These are phyloP conservation scores for Acanthamoeba rhysodes DNA, from an alignment of 208 protist species.

Conservation along the genomic window DNA sequence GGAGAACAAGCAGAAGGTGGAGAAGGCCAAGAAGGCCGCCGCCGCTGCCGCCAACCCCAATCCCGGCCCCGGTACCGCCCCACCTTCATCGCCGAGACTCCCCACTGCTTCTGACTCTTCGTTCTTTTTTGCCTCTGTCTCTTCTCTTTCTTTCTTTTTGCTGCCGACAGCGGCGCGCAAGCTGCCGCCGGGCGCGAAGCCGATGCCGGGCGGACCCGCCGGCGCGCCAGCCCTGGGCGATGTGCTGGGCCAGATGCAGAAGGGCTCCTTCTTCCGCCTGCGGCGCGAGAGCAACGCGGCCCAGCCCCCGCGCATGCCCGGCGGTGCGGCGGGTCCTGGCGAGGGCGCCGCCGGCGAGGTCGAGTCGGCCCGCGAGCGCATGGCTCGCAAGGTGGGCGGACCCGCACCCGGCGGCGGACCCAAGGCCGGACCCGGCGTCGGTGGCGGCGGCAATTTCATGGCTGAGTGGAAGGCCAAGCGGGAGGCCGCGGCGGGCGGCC, in stretches of 20 bases:
- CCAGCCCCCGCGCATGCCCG: not conserved
- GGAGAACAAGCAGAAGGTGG: conserved; percentile 13
- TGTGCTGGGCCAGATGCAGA: conserved; percentile 6
- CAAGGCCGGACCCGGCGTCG: not conserved
- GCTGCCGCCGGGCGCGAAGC: not conserved
- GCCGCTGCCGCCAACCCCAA: not conserved
- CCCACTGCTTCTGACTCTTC: too few relatives aligned
- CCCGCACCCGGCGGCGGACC: not conserved
- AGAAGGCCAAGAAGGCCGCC: conserved; percentile 24
- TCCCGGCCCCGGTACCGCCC: not conserved
- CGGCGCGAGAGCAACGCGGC: conserved; percentile 5
- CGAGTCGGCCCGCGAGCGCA: not conserved
- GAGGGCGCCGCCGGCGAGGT: not conserved
- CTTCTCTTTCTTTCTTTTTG: not conserved
- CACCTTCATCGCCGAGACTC: too few relatives aligned
- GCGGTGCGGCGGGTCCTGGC: not conserved
- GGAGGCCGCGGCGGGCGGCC: not conserved
- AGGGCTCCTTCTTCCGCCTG: conserved; percentile 6
- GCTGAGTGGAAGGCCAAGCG: conserved; percentile 16
- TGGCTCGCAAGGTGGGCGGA: not conserved
- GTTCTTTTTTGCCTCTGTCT: too few relatives aligned
- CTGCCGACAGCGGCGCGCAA: not conserved
- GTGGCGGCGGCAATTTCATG: not conserved
- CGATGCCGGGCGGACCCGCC: not conserved
- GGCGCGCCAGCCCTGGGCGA: conserved; percentile 2